A percentile compares a stretch with the other conserved stretches of the same genome.
Conservation (phyloP, 371 early-diverging fungal species). For the Mucor circinelloides region DNA sequence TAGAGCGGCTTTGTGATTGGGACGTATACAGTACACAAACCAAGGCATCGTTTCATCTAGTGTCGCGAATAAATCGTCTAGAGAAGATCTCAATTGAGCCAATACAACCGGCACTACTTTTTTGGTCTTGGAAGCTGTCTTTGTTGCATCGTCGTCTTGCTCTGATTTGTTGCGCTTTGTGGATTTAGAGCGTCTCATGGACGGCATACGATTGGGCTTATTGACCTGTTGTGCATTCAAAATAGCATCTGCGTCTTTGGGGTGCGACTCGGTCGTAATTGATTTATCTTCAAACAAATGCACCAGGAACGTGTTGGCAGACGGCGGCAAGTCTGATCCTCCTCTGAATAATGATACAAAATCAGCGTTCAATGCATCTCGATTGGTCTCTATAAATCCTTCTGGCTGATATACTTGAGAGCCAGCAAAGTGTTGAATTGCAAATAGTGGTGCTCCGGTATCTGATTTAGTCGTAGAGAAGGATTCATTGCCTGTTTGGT, state of each 20-base stretch:
- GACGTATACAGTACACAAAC: conserved; percentile 84
- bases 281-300: conserved; percentile 42
- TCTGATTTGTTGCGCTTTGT: conserved; percentile 22
- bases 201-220: conserved; percentile 55
- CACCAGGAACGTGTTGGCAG: background rate
- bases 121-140: background rate
- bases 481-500: conserved; percentile 45
- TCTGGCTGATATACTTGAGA: conserved; percentile 46
- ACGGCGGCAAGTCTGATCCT: conserved; percentile 25
- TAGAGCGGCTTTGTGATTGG: conserved; percentile 61
- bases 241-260: conserved; percentile 61
- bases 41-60: conserved; percentile 86
- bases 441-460: conserved; percentile 46
- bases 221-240: conserved; percentile 63
- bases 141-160: conserved; percentile 8
- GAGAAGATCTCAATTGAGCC: conserved; percentile 67
- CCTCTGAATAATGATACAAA: conserved; percentile 75
- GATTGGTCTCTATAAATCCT: conserved; percentile 71
- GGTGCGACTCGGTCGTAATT: conserved; percentile 62
- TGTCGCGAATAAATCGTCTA: conserved; percentile 81
- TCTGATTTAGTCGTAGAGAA: conserved; percentile 43
- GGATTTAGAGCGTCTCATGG: conserved; percentile 48
- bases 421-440: conserved; percentile 82
- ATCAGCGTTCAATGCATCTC: conserved; percentile 74
- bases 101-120: conserved; percentile 21